Base-by-base conservation (phyloP, 768 basidiomycete genomes). In the Kwoniella shandongensis region DNA sequence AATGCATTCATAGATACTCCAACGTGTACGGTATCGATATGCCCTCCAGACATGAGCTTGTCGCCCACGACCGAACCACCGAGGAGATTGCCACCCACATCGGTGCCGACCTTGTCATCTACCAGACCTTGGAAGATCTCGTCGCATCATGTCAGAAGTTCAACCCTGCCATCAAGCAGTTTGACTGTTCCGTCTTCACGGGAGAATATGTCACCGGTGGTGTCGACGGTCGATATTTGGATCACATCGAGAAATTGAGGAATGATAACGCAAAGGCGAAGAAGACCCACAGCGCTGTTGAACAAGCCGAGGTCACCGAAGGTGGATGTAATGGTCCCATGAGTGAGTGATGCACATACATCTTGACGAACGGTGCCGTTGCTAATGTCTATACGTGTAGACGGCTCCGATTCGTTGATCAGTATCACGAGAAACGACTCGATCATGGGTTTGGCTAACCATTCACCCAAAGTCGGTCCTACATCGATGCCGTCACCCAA, bases 11-110 rank as follows among this genome's bases (percentile, higher is more conserved):
- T 55, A 89, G 90, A 25, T 84, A 85, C 74, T 87, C 92, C 4
- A 96, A 98, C 72, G 96, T 99, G 4, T 98, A 99, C 77, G 96
- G 96, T 18, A 99, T 99, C 73, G 96, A 99, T 79, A 99, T 98
- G 96, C 94, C 96, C 27, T 91, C 92, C 3, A 85, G 90, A n/a
- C 78, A 81, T 32, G 94, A 98, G 73, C 86, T 98, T 29, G 92
- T 98, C 48, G 94, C 91, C 0, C 80, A 92, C 74, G 83, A 81
- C 32, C 85, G 91, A 47, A 83, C 84, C 50, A 83, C 82, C 11
- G 80, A 83, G 22, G 83, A 86, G 59, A 86, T 98, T 60, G 88
- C 91, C 2, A 68, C 78, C 20, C 84, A 84, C 51, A 96, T 98
- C 59, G 92, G 92, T 41, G 96, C 93, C 10, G 96, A 99, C 78